Conservation (phyloP, 306 rosid species). For the Cyclanthera cordifolia region DNA sequence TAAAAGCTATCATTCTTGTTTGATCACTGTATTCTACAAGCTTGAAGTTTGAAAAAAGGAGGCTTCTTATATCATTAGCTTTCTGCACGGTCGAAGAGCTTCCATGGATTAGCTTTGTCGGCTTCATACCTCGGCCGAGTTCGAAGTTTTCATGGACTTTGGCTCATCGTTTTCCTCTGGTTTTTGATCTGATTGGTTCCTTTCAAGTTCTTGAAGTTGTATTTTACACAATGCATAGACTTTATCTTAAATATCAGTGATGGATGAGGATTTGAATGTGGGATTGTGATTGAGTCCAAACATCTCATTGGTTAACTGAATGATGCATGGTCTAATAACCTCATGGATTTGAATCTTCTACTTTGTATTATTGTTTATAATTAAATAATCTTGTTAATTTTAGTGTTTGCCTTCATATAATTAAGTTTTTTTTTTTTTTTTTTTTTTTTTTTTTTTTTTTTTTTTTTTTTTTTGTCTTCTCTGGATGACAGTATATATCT, state of each 20-base stretch:
- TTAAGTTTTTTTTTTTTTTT: no score
- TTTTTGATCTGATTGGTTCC: not conserved
- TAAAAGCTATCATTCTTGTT: not conserved
- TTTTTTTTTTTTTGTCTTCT: no score
- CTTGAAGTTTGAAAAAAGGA: not conserved
- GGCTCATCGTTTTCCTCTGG: not conserved
- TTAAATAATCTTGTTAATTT: no score
- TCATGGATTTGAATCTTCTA: no score
- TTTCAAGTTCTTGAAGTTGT: not conserved
- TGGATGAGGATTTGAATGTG: not conserved
- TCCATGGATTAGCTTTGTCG: not conserved
- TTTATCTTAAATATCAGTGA: not conserved
- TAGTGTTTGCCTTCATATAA: no score
- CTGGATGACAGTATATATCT: no score
- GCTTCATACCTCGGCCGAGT: not conserved
- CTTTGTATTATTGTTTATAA: no score
- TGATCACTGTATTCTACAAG: not conserved
- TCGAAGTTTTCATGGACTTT: not conserved
- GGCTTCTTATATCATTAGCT: not conserved
- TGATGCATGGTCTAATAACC: no score
- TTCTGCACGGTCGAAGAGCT: not conserved
- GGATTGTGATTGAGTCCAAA: not conserved
- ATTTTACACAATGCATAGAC: not conserved
- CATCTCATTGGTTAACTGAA: not conserved
- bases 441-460: no score